Conservation (phyloP, 2,329 filamentous ascomycete genomes). For the Aureobasidium sp. region DNA sequence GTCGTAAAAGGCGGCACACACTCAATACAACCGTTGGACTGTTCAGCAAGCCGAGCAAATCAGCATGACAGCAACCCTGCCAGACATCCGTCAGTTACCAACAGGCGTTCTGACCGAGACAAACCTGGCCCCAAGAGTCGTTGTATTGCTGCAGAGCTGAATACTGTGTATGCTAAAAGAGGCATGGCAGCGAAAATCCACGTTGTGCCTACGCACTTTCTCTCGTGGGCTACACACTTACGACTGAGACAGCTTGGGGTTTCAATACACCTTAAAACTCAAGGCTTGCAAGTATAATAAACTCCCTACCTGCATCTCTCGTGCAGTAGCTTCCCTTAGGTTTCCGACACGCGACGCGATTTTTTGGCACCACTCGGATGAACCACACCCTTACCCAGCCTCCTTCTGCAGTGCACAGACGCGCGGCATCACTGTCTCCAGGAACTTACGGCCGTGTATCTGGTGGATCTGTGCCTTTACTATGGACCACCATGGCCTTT, state of each 20-base stretch:
- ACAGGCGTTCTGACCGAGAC: conserved; percentile 10
- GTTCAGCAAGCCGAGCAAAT: conserved; percentile 8
- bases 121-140: neutral
- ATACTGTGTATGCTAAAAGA: neutral
- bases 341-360: conserved; percentile 11
- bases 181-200: conserved; percentile 5
- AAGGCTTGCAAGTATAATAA: conserved; percentile 1
- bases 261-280: neutral
- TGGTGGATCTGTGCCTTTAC: neutral
- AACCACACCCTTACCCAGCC: conserved; percentile 2
- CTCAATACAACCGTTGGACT: conserved; percentile 14
- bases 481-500: neutral
- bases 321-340: conserved; percentile 12
- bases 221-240: neutral
- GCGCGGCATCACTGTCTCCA: neutral
- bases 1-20: neutral
- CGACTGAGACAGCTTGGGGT: conserved; percentile 6
- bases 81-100: neutral
- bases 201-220: neutral
- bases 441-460: neutral
- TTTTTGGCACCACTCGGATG: neutral
- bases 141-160: neutral
- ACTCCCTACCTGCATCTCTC: conserved; percentile 12
- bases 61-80: neutral
- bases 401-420: conserved; percentile 12